Conservation (phyloP, 495 filamentous ascomycete genomes). For the Stereocaulon alpinum region DNA sequence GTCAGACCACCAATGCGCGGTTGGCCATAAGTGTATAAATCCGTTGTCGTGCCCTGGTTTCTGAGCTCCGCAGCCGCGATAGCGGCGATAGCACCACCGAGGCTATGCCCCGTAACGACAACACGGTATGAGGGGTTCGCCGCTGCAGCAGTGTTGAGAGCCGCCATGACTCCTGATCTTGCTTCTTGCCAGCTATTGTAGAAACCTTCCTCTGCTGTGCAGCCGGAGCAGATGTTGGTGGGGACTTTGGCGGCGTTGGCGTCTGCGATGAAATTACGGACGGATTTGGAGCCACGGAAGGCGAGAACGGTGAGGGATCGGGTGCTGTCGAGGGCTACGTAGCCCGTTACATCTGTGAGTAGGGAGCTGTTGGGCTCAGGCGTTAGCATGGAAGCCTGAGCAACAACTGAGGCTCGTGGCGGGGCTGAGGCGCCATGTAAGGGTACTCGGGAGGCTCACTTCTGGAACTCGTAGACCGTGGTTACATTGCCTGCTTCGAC, state of each 20-base stretch:
- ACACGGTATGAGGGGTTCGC: slow-evolving; percentile 43
- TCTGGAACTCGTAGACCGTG: slow-evolving; percentile 48
- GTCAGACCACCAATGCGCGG: slow-evolving; percentile 55
- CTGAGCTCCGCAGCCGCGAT: slow-evolving; percentile 50
- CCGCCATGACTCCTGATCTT: slow-evolving; percentile 31
- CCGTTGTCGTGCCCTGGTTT: slow-evolving; percentile 32
- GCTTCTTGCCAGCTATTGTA: slow-evolving; percentile 41
- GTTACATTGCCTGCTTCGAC: slow-evolving; percentile 47
- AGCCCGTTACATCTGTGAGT: slow-evolving; percentile 55
- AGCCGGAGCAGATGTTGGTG: slow-evolving; percentile 39
- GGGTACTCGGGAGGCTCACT: slow-evolving; percentile 33
- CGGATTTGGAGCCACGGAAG: slow-evolving; percentile 54
- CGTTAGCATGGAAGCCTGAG: background rate
- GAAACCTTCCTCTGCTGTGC: slow-evolving; percentile 46
- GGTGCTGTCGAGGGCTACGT: slow-evolving; percentile 54
- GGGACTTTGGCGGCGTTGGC: slow-evolving; percentile 33
- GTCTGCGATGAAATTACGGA: slow-evolving; percentile 60
- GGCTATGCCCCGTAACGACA: slow-evolving; percentile 55
- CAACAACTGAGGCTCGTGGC: background rate
- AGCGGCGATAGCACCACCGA: slow-evolving; percentile 56
- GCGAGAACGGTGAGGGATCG: slow-evolving; percentile 54
- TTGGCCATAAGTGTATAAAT: slow-evolving; percentile 57
- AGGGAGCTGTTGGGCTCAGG: slow-evolving; percentile 31
- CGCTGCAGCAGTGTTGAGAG: slow-evolving; percentile 29
- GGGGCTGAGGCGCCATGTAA: background rate